These are phyloP conservation scores for Talaromyces sp. DNA, from an alignment of 2,329 filamentous ascomycete species.

Conservation along the genomic window DNA sequence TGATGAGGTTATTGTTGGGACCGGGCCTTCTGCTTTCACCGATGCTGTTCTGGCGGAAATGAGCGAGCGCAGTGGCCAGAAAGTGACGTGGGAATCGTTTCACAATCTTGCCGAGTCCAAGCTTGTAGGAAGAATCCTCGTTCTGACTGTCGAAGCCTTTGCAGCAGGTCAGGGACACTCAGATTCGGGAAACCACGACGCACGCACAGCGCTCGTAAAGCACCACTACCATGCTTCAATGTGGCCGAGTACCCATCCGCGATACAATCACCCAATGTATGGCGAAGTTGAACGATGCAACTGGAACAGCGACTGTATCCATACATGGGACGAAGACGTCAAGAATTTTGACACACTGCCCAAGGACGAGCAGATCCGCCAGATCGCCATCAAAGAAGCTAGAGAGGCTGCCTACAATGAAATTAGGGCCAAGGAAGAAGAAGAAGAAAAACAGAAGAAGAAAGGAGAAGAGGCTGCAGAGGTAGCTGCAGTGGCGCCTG, in stretches of 20 bases:
- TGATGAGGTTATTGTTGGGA: conserved; percentile 68
- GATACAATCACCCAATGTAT: conserved; percentile 63
- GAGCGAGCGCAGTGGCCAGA: conserved; percentile 43
- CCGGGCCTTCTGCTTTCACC: conserved; percentile 66
- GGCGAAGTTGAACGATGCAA: conserved; percentile 68
- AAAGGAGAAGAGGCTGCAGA: not conserved
- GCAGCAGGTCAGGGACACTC: conserved; percentile 70
- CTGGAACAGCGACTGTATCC: conserved; percentile 61
- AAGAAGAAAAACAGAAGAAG: not conserved
- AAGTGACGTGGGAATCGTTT: conserved; percentile 59
- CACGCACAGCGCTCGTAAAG: conserved; percentile 62
- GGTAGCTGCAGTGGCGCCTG: not conserved
- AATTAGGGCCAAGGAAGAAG: not conserved
- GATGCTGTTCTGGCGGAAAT: conserved; percentile 61
- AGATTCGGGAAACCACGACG: conserved; percentile 64
- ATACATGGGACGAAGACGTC: conserved; percentile 61
- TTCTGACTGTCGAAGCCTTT: conserved; percentile 67
- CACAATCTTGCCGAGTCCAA: conserved; percentile 63
- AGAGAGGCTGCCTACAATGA: conserved; percentile 9
- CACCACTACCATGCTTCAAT: conserved; percentile 71
- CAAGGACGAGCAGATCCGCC: conserved; percentile 55
- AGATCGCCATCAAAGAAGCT: conserved; percentile 34
- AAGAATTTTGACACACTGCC: conserved; percentile 55
- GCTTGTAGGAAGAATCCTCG: conserved; percentile 59
- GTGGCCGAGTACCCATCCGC: conserved; percentile 63